A percentile compares a stretch with the other conserved stretches of the same genome.
phyloP scores from a whole-genome alignment of 176 grass and related monocot genomes.

The Alloteropsis semialata region DNA sequence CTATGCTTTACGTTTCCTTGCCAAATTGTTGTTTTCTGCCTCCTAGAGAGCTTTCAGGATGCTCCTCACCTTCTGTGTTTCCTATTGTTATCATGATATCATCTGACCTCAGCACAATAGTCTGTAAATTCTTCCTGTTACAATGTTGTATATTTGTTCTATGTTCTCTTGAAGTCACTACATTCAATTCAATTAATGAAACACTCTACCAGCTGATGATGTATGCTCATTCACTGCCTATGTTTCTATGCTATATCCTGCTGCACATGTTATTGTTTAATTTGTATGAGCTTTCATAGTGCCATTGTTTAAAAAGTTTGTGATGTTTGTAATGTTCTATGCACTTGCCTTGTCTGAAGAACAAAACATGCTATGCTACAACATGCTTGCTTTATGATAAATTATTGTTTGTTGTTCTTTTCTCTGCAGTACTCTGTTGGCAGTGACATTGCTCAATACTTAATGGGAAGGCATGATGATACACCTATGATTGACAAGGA shows the following conservation, averaged over 20 bases:
- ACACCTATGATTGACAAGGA: constrained; percentile 66
- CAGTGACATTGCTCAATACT: constrained; percentile 68
- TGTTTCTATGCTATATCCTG: too few relatives aligned
- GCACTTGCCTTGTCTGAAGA: not conserved
- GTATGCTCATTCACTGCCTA: not conserved
- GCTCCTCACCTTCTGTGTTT: not conserved
- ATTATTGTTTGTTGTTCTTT: not conserved
- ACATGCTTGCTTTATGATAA: constrained; percentile 3
- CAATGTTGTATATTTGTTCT: not conserved
- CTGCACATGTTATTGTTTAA: too few relatives aligned
- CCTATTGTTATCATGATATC: not conserved
- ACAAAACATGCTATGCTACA: not conserved
- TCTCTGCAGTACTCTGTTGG: constrained; percentile 49
- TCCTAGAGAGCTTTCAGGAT: not conserved
- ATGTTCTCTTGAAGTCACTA: not conserved
- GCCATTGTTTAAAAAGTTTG: not conserved
- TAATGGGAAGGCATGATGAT: constrained; percentile 73
- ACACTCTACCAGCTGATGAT: not conserved
- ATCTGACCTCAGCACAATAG: not conserved
- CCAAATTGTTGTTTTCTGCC: not conserved
- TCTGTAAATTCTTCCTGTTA: not conserved
- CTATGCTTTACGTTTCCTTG: not conserved
- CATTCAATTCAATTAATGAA: not conserved
- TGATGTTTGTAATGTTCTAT: not conserved
- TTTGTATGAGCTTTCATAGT: too few relatives aligned